These are phyloP conservation scores for Cystoisospora suis DNA, from an alignment of 169 alveolate genomes.

Conservation along the genomic window DNA sequence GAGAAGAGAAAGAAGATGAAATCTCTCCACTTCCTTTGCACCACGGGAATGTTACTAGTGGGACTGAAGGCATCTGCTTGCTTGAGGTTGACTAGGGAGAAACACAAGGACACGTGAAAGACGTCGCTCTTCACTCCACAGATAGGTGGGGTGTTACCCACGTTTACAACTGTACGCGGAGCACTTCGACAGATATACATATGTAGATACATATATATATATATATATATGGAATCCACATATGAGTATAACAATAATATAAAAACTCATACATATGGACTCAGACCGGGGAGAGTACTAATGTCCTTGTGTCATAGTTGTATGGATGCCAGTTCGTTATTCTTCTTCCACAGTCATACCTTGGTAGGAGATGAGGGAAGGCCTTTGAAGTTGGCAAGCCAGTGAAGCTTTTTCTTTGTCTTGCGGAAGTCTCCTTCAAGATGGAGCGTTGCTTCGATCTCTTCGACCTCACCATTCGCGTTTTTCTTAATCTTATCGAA, in stretches of 20 bases:
- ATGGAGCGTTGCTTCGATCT: conserved; percentile 80
- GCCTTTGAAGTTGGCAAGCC: conserved; percentile 82
- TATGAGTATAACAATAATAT: not conserved
- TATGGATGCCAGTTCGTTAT: not conserved
- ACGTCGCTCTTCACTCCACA: not conserved
- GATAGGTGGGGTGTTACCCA: not conserved
- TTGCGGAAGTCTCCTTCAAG: conserved; percentile 83
- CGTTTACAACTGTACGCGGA: not conserved
- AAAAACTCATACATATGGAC: not conserved
- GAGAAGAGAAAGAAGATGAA: too few species aligned
- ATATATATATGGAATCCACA: not conserved
- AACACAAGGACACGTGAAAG: not conserved
- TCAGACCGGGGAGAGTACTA: not conserved
- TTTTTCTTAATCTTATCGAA: conserved; percentile 78
- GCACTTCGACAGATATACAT: not conserved
- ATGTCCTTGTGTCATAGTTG: not conserved
- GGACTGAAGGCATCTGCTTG: too few species aligned
- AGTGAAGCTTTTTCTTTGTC: conserved; percentile 93
- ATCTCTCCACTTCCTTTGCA: too few species aligned
- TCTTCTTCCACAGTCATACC: not conserved
- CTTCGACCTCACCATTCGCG: conserved; percentile 69
- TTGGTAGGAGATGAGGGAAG: conserved; percentile 20
- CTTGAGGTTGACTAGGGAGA: not conserved
- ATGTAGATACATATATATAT: not conserved
- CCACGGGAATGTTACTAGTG: too few species aligned